Evolutionary conservation across 177 flowering plant genomes (phyloP), one percentile per base, ranked within the genome.

Genomic region (Vitis hybrid): DNA sequence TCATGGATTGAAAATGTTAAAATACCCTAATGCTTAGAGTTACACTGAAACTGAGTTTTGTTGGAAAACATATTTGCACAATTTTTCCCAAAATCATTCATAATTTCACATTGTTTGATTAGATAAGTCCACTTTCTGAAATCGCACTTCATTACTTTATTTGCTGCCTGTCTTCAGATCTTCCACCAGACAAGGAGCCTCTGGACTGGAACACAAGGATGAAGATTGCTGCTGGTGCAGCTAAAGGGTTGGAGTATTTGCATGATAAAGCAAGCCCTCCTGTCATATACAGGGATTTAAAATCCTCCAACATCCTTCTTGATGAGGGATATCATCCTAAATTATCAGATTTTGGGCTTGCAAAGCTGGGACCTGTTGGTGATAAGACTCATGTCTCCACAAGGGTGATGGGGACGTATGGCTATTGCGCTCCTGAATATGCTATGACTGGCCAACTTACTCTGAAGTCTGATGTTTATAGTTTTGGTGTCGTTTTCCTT

Each of bases 141-240:
- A 24, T 50, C 0, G 27, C 16, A 40, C 5, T 14, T 71, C 24
- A 69, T 74, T 11, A 35, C 14, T n/a, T 19, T 51, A 14, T 16
- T n/a, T 57, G 18, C 21, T 24, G 46, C 68, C 51, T 76, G 52
- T 75, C 21, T 69, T 46, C 77, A 93, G 97, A 87, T 84, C 79
- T 89, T 71, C 90, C 88, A 40, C 87, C 80, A 6, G 83, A 81
- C 71, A 91, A 86, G 76, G 85, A 86, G 75, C 86, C 92, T 61
- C 79, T 93, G 64, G 94, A 91, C 75, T 93, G 97, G 98, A 91
- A 83, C 61, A 93, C 92, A 11, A 84, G 97, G 75, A 93, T 93
- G 97, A 91, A 89, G 83, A 93, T 93, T 67, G 98, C 97, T 56
- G 97, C 92, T 32, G 98, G 97, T 74, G 97, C 97, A 59, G 98